Conservation (phyloP, 1,284 basidiomycete genomes). For the Trametes pubescens region DNA sequence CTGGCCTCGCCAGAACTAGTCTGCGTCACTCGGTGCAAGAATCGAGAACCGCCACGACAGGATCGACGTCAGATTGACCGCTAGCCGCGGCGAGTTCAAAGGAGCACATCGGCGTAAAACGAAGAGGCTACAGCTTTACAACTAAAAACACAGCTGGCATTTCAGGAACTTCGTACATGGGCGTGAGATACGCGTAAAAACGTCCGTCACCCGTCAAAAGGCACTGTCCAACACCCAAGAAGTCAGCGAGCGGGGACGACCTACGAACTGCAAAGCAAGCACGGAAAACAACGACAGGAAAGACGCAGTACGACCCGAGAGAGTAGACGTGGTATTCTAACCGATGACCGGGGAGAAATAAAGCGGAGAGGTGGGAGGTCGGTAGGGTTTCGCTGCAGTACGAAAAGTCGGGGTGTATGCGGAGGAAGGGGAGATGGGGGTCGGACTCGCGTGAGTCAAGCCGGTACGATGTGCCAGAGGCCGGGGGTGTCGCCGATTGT, state of each 20-base stretch:
- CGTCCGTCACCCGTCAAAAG: constrained; percentile 15
- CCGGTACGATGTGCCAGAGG: constrained; percentile 16
- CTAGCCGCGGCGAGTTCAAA: no score
- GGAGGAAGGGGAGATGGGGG: background rate
- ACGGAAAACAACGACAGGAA: constrained; percentile 7
- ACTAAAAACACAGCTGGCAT: constrained; percentile 12
- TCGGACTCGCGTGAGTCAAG: constrained; percentile 6
- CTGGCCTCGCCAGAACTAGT: no score
- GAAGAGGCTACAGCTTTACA: background rate
- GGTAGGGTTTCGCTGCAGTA: constrained; percentile 18
- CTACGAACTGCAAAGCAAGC: constrained; percentile 16
- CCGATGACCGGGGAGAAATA: background rate
- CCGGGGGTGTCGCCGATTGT: constrained; percentile 20
- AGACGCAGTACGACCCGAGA: background rate
- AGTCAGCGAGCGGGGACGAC: constrained; percentile 4
- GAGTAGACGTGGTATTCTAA: background rate
- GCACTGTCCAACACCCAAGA: background rate
- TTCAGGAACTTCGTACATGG: constrained; percentile 14
- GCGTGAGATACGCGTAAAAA: constrained; percentile 13
- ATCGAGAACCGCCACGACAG: no score
- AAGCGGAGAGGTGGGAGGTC: background rate
- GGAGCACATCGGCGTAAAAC: no score
- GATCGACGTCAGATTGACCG: no score
- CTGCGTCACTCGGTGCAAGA: no score
- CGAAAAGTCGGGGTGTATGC: background rate